Base-by-base conservation (phyloP, 306 rosid species). In the Pyrus communis region DNA sequence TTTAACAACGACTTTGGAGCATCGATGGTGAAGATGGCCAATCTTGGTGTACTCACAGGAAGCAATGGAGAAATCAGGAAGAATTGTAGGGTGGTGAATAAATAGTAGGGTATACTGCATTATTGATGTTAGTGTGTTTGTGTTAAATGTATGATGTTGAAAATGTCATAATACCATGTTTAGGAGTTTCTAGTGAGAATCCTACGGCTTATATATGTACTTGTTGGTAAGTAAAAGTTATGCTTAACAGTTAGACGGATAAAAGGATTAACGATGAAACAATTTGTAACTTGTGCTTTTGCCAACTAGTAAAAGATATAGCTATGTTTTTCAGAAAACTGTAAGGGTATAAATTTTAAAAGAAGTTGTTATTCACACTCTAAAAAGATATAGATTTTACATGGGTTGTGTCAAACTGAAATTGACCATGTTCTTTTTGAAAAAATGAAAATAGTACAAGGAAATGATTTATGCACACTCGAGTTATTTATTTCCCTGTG, bases 1-100 rank as follows among this genome's bases (percentile, higher is more conserved):
- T 94, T 94, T 62, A 79, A 73, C 40, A 78, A 51, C 81, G 97
- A 95, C 76, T 95, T 90, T 71, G 91, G 85, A 0, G 85, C 75
- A 4, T 92, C 98, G 21, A 81, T 90, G 72, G 93, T 84, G 78
- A 95, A 89, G 85, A 77, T 92, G 96, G 88, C 91, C 5, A 85
- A 84, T 59, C 79, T 90, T 4, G 96, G 91, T 59, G 90, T 89
- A 3, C 96, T 95, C 52, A 84, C 97, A 0, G 97, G 91, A 35
- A 81, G 85, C 35, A 75, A 78, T n/a, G 97, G 98, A 2, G 85
- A 95, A 70, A 84, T 89, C 27, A 88, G 97, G 84, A 84, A 79
- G 70, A 89, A 85, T 27, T 95, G 97, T 71, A 90, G 97, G 83
- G 75, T 55, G 19, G 73, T 90, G 43, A 94, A 90, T 78, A 87